These are phyloP conservation scores for Pilatotrama ljubarskyi DNA, from an alignment of 768 basidiomycete species.

Conservation along the genomic window DNA sequence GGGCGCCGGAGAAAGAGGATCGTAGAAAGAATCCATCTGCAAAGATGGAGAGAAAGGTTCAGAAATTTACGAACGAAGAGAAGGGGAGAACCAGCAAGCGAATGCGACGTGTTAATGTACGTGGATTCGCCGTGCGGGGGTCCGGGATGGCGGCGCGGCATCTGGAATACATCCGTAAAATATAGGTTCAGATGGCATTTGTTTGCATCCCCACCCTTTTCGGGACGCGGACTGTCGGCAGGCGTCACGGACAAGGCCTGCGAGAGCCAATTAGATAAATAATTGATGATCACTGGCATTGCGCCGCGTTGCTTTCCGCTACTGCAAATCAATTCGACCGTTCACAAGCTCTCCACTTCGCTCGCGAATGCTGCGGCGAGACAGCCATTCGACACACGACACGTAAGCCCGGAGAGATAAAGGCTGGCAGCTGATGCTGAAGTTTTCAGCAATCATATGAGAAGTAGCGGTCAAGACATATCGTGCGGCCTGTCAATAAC, in stretches of 20 bases:
- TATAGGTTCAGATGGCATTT: slow-evolving; percentile 4
- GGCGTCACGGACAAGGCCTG: not conserved
- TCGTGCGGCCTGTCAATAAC: not conserved
- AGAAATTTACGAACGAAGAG: not conserved
- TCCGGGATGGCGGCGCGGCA: not conserved
- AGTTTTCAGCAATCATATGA: not conserved
- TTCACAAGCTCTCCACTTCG: not conserved
- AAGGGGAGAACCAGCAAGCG: not conserved
- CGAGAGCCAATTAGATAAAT: slow-evolving; percentile 3
- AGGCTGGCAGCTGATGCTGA: not conserved
- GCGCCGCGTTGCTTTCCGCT: not conserved
- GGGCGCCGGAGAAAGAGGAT: not conserved
- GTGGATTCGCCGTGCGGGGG: not conserved
- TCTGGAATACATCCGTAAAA: not conserved
- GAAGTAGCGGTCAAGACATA: not conserved
- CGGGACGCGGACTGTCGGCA: slow-evolving; percentile 6
- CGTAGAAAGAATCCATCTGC: slow-evolving; percentile 4
- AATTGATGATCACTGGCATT: not conserved
- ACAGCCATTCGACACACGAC: not conserved
- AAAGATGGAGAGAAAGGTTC: not conserved
- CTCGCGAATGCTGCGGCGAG: not conserved
- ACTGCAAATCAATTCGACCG: not conserved
- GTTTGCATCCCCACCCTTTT: slow-evolving; percentile 4
- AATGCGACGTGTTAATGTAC: slow-evolving; percentile 3
- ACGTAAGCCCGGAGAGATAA: not conserved